Base-by-base conservation (phyloP, 1,284 basidiomycete species). In the Cutaneotrichosporon sp. region DNA sequence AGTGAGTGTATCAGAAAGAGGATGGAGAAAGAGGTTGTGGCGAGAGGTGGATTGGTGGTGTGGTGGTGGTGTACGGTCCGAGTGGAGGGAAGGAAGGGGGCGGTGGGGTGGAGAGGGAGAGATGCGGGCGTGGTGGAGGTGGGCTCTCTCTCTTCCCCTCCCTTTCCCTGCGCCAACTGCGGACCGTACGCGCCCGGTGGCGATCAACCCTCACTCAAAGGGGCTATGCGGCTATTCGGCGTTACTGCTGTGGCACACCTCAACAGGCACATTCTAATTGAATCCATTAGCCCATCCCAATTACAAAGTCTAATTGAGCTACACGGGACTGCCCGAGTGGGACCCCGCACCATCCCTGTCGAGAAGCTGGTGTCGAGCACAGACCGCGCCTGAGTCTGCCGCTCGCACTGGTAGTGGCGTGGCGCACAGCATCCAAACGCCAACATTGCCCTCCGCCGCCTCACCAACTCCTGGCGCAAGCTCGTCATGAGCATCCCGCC, bases 401-500 rank as follows among this genome's bases (percentile, higher is more conserved):
- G 47, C 47, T 27, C 27, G 25, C 25, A 50, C 47, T 31, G 47
- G 11, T 18, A 5, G 24, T 29, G 18, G 34, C 34, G 34, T 14
- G 13, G 34, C 34, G 11, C 34, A 36, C 34, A 36, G 34, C 34
- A n/a, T n/a, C 6, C 53, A 38, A n/a, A 54, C 27, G n/a, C 34
- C 47, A 50, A n/a, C 47, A 57, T 42, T 42, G 36, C 33, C 14
- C 56, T 53, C 13, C 34, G 33, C 24, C 29, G 24, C 4, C 49
- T 58, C 27, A 20, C 45, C 34, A 38, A 11, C 38, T 14, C 38
- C 18, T 49, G 56, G 56, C 55, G 60, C 20, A 46, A 51, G 13
- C 31, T 54, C 56, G 58, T 36, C n/a, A 70, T 70, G 67, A 67
- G 63, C 18, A 11, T 57, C 4, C 54, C 63, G 3, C 49, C 57